Evolutionary conservation across 148 eudicot species (phyloP), one percentile per base, ranked within the genome.

Genomic region (Chenopodium quinoa): DNA sequence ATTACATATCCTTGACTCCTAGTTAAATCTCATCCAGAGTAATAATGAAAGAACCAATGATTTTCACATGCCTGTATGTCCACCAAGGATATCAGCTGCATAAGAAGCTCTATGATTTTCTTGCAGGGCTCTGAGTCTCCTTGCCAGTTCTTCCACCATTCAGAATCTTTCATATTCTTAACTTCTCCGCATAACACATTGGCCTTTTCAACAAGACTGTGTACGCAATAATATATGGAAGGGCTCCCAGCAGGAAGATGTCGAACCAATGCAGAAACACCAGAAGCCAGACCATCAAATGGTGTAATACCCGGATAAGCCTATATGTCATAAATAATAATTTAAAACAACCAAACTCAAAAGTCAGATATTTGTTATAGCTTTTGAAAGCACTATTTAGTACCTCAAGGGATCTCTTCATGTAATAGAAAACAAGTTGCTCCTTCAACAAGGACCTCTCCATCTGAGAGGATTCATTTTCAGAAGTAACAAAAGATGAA

Each of bases 181-280:
- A 80, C 87, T 82, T 82, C 85, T 81, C 76, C 75, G 81, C 91
- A 88, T 60, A 92, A 86, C 31, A 70, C 80, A 56, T 82, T 86
- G n/a, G 95, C 91, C 80, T 89, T 95, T 44, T 90, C 90, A 67
- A 89, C 91, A 27, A 95, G 93, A 80, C 89, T 78, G 77, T 93
- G 91, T 63, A 93, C 81, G 85, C 92, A 89, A 83, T 88, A 95
- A 86, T 86, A 90, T 84, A 91, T 86, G 48, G 94, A 82, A 37
- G 99, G 97, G 80, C 97, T 89, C 84, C 97, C 99, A 25, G 97
- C 97, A 69, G 95, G 97, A 86, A 95, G 97, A 88, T 95, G 85
- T 27, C 93, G 91, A 88, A 95, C 97, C 82, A 93, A 77, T 34
- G 94, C 94, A 82, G 88, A 92, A 77, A 93, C 93, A 74, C 99